Conservation (phyloP, 129 eudicot species). For the Calendula officinalis region DNA sequence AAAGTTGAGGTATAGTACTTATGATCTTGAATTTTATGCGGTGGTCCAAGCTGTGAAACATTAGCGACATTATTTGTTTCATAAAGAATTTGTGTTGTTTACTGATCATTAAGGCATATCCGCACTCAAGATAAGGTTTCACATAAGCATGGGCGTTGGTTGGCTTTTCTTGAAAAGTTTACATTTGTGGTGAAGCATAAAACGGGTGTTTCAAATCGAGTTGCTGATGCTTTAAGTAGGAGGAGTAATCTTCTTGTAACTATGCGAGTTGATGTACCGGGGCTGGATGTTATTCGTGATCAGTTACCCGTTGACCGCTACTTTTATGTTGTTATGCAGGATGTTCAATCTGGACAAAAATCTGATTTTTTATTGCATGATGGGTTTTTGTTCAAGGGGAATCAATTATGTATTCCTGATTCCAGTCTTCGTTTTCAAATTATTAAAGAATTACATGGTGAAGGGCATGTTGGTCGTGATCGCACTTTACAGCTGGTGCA, state of each 20-base stretch:
- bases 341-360: too few species aligned
- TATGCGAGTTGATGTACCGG: neutral
- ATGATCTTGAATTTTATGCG: neutral
- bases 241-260: neutral
- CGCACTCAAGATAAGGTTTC: slow-evolving; percentile 1
- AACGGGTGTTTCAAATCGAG: neutral
- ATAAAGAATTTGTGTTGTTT: neutral
- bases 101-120: neutral
- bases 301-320: too few species aligned
- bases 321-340: too few species aligned
- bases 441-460: too few species aligned
- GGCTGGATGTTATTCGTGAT: too few species aligned
- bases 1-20: neutral
- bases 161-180: neutral
- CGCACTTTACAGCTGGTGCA: too few species aligned
- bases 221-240: neutral
- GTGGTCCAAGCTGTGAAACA: neutral
- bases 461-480: too few species aligned
- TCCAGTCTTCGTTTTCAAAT: too few species aligned
- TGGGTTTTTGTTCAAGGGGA: too few species aligned
- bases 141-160: neutral
- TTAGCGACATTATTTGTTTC: neutral
- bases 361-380: too few species aligned
- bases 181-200: neutral
- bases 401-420: too few species aligned